Evolutionary conservation across 1,139 yeast genomes (phyloP), one percentile per base, ranked within the genome.

Genomic region (Pichia sp.): DNA sequence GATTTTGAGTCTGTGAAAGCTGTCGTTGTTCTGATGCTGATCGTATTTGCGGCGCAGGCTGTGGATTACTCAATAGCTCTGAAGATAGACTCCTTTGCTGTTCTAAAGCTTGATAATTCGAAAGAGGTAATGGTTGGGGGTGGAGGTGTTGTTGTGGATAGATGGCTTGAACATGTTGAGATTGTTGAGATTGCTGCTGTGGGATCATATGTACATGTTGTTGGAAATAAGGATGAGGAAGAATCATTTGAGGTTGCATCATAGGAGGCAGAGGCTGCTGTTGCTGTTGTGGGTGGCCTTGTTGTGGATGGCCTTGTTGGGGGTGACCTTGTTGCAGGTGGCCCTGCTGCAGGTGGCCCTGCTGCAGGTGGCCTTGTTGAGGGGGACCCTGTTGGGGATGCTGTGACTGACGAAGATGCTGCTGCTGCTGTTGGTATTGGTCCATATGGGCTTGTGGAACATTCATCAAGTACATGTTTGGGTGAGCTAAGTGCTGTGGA

Each of bases 161-260:
- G 16, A 38, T 7, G 8, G 41, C 41, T 41, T 45, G 54, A 19
- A 38, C 43, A n/a, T 49, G 54, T 11, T 45, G 51, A 36, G 49
- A 51, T 43, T 32, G 47, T 5, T 50, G 55, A 29, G 32, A 46
- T 8, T 47, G 55, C 8, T 53, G 57, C 23, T 47, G 57, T 10
- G 42, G 50, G 23, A 53, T 48, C 3, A 30, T 47, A 11, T 41
- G 47, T 16, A 48, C 46, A 16, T 47, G 45, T 26, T 50, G 58
- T 19, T 52, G 56, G 34, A 32, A 55, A 29, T 31, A 44, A 36
- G 26, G 45, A 32, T 31, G 48, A 3, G 34, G 49, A 15, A 30
- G 40, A 8, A 30, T n/a, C 11, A 38, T 31, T 8, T 47, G 45
- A 32, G 49, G 53, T 19, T 41, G 53, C 23, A 23, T 51, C 43